Conservation (phyloP, 768 basidiomycete species). For the Rhodotorula paludigena region DNA sequence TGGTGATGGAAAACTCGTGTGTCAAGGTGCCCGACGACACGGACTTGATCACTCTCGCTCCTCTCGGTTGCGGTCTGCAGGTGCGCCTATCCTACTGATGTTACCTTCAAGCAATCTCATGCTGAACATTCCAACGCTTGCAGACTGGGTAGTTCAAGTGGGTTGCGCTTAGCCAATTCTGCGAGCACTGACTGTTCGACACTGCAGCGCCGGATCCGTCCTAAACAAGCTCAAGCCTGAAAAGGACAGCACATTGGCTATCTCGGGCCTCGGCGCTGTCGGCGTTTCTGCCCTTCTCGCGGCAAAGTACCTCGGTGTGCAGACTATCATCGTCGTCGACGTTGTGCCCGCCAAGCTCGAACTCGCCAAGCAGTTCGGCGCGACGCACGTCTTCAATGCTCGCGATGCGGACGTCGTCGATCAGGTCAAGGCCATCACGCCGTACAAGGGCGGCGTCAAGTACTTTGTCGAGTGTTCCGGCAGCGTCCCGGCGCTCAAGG, state of each 20-base stretch:
- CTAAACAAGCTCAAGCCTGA: conserved; percentile 32
- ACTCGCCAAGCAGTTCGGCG: conserved; percentile 37
- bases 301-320: conserved; percentile 17
- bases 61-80: conserved; percentile 41
- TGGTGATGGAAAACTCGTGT: conserved; percentile 36
- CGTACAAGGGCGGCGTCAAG: conserved; percentile 33
- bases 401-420: conserved; percentile 15
- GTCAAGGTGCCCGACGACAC: conserved; percentile 23
- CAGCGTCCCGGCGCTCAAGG: conserved; percentile 18
- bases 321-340: conserved; percentile 39
- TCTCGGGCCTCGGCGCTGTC: conserved; percentile 41
- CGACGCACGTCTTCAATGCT: conserved; percentile 34
- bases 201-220: conserved; percentile 31
- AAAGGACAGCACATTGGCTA: conserved; percentile 9
- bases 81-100: too few species aligned
- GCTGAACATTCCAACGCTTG: too few species aligned
- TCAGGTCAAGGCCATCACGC: conserved; percentile 22
- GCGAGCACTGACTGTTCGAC: neutral
- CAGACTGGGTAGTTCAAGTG: conserved; percentile 20
- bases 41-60: conserved; percentile 27
- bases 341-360: conserved; percentile 25
- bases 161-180: neutral
- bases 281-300: conserved; percentile 40
- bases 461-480: conserved; percentile 39
- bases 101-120: too few species aligned